Evolutionary conservation across 805 yeast genomes (phyloP).

Genomic region (Barnettozyma vustinii): DNA sequence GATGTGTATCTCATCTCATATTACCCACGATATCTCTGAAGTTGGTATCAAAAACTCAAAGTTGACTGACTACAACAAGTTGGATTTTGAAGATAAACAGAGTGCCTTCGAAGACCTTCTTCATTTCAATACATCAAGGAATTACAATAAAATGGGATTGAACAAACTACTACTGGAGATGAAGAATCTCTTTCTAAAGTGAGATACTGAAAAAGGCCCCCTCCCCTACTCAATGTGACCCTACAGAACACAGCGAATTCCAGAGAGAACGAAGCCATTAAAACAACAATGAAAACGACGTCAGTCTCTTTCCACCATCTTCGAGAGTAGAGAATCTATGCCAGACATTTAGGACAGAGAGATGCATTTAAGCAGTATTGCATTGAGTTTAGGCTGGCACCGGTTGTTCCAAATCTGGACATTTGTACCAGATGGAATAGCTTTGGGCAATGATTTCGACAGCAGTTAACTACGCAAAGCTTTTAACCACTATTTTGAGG

Average conservation of each 20-base stretch:
- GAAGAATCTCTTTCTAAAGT: neutral
- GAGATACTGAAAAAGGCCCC: neutral
- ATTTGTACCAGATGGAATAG: too few species aligned
- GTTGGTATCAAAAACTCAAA: neutral
- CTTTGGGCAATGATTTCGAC: too few species aligned
- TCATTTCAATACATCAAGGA: neutral
- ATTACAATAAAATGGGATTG: neutral
- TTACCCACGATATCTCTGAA: neutral
- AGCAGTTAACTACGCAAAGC: too few species aligned
- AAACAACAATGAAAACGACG: neutral
- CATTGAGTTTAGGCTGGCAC: too few species aligned
- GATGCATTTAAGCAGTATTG: too few species aligned
- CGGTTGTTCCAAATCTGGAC: too few species aligned
- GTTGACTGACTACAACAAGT: neutral
- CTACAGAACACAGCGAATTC: neutral
- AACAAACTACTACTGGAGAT: neutral
- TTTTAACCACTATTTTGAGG: too few species aligned
- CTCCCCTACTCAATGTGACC: neutral
- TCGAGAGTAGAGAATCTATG: neutral
- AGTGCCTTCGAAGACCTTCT: neutral
- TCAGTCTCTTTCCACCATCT: neutral
- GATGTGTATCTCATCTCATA: neutral
- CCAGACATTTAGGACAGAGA: neutral
- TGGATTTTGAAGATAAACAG: neutral
- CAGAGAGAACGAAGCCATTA: neutral